Conservation (phyloP, 768 basidiomycete species). For the Boletus fagicola region DNA sequence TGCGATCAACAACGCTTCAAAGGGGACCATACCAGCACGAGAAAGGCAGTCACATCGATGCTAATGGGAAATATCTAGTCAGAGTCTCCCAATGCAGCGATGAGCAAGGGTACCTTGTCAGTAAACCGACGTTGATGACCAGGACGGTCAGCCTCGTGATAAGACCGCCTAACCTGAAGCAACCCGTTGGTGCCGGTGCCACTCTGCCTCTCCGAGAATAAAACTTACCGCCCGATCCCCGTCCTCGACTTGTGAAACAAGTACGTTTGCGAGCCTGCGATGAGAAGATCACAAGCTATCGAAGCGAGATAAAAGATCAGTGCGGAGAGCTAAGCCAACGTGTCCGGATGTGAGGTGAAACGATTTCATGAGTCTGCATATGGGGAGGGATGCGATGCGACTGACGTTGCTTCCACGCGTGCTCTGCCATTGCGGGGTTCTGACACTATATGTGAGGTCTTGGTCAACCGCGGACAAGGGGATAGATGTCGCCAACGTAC, state of each 20-base stretch:
- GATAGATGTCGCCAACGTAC: slow-evolving; percentile 11
- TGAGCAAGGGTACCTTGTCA: slow-evolving; percentile 31
- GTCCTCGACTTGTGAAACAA: slow-evolving; percentile 33
- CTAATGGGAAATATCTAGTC: slow-evolving; percentile 15
- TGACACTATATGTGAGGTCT: slow-evolving; percentile 14
- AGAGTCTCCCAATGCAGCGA: not conserved
- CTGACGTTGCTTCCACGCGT: slow-evolving; percentile 34
- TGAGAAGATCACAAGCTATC: slow-evolving; percentile 34
- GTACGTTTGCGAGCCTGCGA: slow-evolving; percentile 35
- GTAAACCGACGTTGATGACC: slow-evolving; percentile 36
- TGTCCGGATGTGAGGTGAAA: not conserved
- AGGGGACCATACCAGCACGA: slow-evolving; percentile 20
- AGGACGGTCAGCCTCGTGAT: slow-evolving; percentile 34
- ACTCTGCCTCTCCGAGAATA: not conserved
- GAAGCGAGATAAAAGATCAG: slow-evolving; percentile 34
- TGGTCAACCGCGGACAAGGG: not conserved
- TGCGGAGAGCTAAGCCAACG: slow-evolving; percentile 27
- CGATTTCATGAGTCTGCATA: not conserved
- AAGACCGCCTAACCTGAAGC: slow-evolving; percentile 29
- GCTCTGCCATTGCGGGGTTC: slow-evolving; percentile 34
- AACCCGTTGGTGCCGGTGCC: not conserved
- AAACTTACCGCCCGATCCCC: slow-evolving; percentile 28
- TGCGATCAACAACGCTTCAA: not conserved
- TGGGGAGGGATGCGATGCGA: not conserved
- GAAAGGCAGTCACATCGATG: slow-evolving; percentile 29